phyloP scores from a whole-genome alignment of 2,329 filamentous ascomycete genomes.

The Sporothrix protearum region DNA sequence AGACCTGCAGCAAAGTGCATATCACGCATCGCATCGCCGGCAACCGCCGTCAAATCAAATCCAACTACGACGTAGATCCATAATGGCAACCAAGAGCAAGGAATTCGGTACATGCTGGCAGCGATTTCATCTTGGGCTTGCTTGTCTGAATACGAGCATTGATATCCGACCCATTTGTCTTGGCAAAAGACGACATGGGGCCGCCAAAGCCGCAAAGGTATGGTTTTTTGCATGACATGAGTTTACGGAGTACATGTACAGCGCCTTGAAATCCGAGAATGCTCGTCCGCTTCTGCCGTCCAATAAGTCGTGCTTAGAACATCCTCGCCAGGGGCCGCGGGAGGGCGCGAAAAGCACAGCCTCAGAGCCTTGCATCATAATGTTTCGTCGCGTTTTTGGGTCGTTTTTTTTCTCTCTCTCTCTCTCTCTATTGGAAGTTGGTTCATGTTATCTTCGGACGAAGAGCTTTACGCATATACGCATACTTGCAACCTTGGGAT shows the following conservation, averaged over 20 bases:
- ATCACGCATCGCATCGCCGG: background rate
- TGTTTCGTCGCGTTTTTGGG: background rate
- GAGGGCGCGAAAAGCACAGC: conserved; percentile 17
- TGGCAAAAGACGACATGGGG: conserved; percentile 9
- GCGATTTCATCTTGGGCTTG: background rate
- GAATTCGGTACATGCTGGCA: conserved; percentile 3
- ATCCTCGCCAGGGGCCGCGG: background rate
- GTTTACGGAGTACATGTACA: background rate
- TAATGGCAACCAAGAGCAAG: background rate
- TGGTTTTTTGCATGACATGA: too few species aligned
- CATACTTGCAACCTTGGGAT: background rate
- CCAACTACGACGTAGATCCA: too few species aligned
- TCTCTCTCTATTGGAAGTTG: too few species aligned
- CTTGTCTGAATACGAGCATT: background rate
- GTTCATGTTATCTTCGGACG: background rate
- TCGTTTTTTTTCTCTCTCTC: background rate
- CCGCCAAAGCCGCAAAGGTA: background rate
- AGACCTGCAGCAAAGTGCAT: background rate
- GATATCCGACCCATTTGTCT: background rate
- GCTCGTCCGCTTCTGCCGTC: background rate
- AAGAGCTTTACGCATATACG: background rate
- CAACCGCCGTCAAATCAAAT: background rate
- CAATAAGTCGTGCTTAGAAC: background rate
- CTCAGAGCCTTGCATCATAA: conserved; percentile 13
- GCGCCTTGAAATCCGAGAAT: background rate